phyloP scores from a whole-genome alignment of 2,329 filamentous ascomycete species.

The Aspergillus fijiensis region DNA sequence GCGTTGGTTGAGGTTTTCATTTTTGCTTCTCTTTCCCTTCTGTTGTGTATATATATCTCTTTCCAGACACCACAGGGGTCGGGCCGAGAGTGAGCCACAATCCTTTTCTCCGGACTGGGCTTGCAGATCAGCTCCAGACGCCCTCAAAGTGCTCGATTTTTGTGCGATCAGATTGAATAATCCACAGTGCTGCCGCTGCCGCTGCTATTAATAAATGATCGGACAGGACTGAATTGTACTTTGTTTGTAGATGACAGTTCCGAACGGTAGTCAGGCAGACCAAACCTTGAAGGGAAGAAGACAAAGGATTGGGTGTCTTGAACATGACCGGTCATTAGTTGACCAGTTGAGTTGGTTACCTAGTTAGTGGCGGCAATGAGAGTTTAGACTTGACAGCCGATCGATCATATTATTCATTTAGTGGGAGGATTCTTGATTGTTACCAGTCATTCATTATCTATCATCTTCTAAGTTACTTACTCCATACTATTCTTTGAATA shows the following conservation, averaged over 20 bases:
- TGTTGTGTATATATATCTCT: not conserved
- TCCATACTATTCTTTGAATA: too few species aligned
- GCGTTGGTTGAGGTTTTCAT: not conserved
- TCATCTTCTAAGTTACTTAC: not conserved
- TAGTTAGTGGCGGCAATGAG: not conserved
- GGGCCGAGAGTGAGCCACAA: not conserved
- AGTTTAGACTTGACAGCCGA: not conserved
- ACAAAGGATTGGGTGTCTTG: conserved; percentile 1
- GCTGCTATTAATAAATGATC: not conserved
- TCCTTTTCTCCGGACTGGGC: not conserved
- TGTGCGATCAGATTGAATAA: not conserved
- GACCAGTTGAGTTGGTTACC: not conserved
- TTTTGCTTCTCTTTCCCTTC: not conserved
- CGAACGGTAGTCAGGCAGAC: not conserved
- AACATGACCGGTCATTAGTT: not conserved
- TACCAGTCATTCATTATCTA: not conserved
- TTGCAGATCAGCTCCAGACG: not conserved
- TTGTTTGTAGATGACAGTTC: not conserved
- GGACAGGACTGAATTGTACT: not conserved
- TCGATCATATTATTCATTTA: not conserved
- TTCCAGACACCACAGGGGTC: not conserved
- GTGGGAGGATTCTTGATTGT: not conserved
- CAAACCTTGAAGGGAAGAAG: not conserved
- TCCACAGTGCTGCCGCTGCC: not conserved
- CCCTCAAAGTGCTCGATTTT: not conserved